Evolutionary conservation across 2,329 filamentous ascomycete species (phyloP).

Genomic region (Emericellopsis cladophorae): DNA sequence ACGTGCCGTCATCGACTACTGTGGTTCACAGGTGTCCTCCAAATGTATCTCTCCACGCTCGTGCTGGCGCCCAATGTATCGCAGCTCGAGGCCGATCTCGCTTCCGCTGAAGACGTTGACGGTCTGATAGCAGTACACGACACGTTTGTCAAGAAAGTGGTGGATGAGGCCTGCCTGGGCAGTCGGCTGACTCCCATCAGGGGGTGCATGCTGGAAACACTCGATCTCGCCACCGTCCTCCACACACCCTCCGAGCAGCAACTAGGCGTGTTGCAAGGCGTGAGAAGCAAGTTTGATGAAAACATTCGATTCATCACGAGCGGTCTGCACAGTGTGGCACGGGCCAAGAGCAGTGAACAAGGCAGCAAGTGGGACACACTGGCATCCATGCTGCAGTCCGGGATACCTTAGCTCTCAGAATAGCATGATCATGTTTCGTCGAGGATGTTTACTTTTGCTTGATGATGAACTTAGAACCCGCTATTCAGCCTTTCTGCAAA

Average conservation of each 20-base stretch:
- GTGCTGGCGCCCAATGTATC: conserved; percentile 51
- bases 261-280: conserved; percentile 36
- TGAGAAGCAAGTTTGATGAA: conserved; percentile 51
- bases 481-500: conserved; percentile 49
- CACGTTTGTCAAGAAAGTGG: conserved; percentile 46
- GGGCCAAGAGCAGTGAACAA: conserved; percentile 52
- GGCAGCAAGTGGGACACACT: conserved; percentile 64
- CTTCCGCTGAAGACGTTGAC: conserved; percentile 58
- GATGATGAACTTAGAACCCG: conserved; percentile 4
- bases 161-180: conserved; percentile 58
- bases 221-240: conserved; percentile 63
- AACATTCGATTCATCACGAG: conserved; percentile 58
- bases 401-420: conserved; percentile 3
- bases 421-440: not conserved
- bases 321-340: conserved; percentile 61
- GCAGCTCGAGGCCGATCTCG: conserved; percentile 44
- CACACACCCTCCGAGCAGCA: conserved; percentile 36
- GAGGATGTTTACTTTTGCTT: too few species aligned
- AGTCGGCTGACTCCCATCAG: conserved; percentile 57
- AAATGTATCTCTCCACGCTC: conserved; percentile 63
- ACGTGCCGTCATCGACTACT: conserved; percentile 55
- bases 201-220: conserved; percentile 58
- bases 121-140: conserved; percentile 64
- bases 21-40: conserved; percentile 66
- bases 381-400: conserved; percentile 63